Conservation (phyloP, 163 green algal species). For the Coccomyxa subellipsoidea region DNA sequence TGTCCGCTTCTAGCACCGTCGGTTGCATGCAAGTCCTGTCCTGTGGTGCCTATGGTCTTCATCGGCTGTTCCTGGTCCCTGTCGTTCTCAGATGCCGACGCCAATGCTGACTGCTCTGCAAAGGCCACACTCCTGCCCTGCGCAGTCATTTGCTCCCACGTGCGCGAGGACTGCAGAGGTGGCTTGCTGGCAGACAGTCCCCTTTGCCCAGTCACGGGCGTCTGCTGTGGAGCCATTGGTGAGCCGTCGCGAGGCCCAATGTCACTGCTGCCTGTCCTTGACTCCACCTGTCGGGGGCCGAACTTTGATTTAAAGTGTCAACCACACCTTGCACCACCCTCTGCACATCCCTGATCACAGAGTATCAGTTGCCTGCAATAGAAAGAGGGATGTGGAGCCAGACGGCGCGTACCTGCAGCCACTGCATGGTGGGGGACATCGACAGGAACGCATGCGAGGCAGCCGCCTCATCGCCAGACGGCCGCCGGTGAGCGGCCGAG, state of each 20-base stretch:
- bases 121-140: too few relatives aligned
- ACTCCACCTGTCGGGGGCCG: too few relatives aligned
- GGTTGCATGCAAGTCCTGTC: too few relatives aligned
- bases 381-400: too few relatives aligned
- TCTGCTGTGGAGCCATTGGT: background rate
- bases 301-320: too few relatives aligned
- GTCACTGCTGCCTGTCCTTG: background rate
- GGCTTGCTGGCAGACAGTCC: background rate
- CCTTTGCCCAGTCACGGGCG: background rate
- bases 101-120: too few relatives aligned
- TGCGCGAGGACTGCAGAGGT: background rate
- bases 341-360: too few relatives aligned
- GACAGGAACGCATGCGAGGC: background rate
- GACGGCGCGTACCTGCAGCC: slow-evolving; percentile 19
- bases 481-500: background rate
- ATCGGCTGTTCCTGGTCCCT: too few relatives aligned
- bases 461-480: background rate
- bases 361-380: too few relatives aligned
- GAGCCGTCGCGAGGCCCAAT: background rate
- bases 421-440: background rate
- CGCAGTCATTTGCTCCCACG: background rate
- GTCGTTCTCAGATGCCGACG: too few relatives aligned
- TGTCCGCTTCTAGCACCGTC: background rate
- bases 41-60: too few relatives aligned
- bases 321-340: too few relatives aligned